Percentiles rank a stretch among this genome's conserved stretches.
Conservation (phyloP, 176 grass and related monocot genomes). For the Oryza meyeriana region DNA sequence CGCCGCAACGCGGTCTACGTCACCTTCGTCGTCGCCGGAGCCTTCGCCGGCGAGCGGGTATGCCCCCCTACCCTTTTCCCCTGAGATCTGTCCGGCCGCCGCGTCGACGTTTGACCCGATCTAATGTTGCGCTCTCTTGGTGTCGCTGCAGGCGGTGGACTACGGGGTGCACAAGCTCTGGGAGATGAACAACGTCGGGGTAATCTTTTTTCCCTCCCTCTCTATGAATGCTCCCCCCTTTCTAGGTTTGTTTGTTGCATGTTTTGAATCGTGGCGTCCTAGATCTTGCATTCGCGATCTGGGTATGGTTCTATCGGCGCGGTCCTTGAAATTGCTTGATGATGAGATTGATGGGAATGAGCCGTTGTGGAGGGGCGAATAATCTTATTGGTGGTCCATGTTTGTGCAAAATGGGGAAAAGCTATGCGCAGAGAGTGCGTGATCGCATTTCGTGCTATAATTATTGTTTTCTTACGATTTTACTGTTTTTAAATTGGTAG, state of each 20-base stretch:
- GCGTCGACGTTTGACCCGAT: neutral
- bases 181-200: slow-evolving; percentile 77
- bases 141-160: slow-evolving; percentile 61
- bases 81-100: slow-evolving; percentile 8
- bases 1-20: slow-evolving; percentile 89
- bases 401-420: neutral
- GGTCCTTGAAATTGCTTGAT: neutral
- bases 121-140: neutral
- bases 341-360: neutral
- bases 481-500: neutral
- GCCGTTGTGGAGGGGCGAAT: neutral
- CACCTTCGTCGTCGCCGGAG: slow-evolving; percentile 83
- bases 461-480: neutral
- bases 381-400: neutral
- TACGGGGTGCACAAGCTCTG: slow-evolving; percentile 78
- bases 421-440: neutral
- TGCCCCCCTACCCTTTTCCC: neutral
- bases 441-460: neutral
- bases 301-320: neutral
- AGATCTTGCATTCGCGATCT: slow-evolving; percentile 6
- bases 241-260: neutral
- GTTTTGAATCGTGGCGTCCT: neutral
- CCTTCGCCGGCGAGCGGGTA: slow-evolving; percentile 85
- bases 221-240: neutral
- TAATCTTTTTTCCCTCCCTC: slow-evolving; percentile 25